phyloP scores from a whole-genome alignment of 2,329 filamentous ascomycete genomes.

The Pseudofabraea citricarpa region DNA sequence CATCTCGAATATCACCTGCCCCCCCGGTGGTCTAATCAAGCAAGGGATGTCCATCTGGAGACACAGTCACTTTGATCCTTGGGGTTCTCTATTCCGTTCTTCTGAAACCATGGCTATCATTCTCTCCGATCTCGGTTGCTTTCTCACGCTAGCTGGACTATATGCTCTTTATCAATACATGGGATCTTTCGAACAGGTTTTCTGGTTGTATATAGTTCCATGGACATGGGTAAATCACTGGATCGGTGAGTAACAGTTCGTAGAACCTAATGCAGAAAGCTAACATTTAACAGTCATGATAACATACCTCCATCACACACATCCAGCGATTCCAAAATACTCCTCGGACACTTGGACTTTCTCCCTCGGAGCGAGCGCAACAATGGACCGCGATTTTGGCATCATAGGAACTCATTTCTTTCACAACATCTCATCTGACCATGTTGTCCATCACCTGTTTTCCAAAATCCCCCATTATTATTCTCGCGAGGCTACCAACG shows the following conservation, averaged over 20 bases:
- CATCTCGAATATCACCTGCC: slow-evolving; percentile 82
- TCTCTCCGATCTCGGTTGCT: slow-evolving; percentile 76
- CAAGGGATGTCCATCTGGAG: slow-evolving; percentile 69
- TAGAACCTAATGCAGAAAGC: not conserved
- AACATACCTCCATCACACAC: slow-evolving; percentile 93
- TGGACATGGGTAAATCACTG: slow-evolving; percentile 98
- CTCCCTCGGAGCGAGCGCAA: slow-evolving; percentile 83
- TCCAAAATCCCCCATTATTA: slow-evolving; percentile 93
- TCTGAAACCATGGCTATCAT: slow-evolving; percentile 81
- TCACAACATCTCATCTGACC: slow-evolving; percentile 93
- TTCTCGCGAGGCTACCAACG: slow-evolving; percentile 85
- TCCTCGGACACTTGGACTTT: slow-evolving; percentile 81
- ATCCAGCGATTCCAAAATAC: slow-evolving; percentile 88
- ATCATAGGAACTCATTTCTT: slow-evolving; percentile 85
- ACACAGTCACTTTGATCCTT: slow-evolving; percentile 90
- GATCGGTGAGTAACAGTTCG: slow-evolving; percentile 64
- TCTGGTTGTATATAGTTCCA: slow-evolving; percentile 85
- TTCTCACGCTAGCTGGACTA: slow-evolving; percentile 59
- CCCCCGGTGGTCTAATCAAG: slow-evolving; percentile 92
- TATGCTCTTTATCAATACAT: slow-evolving; percentile 46
- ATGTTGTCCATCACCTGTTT: slow-evolving; percentile 95
- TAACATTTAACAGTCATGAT: slow-evolving; percentile 64
- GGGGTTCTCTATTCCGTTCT: slow-evolving; percentile 81
- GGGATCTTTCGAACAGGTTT: slow-evolving; percentile 75
- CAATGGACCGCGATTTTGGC: slow-evolving; percentile 92